Conservation (phyloP, 257 asterid species). For the Linaria vulgaris region DNA sequence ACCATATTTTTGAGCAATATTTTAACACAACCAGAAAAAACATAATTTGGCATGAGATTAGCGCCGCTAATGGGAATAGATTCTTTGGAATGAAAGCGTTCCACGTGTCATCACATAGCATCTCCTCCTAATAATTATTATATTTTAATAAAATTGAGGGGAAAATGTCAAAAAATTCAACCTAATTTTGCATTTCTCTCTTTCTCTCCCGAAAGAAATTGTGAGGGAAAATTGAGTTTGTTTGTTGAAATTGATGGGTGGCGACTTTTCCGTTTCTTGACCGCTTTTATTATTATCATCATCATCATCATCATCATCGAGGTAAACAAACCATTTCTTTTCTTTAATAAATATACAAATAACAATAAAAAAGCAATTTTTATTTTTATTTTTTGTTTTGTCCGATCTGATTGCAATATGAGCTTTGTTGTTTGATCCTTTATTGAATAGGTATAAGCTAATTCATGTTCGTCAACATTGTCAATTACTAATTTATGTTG, state of each 20-base stretch:
- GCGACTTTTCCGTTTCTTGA: conserved; percentile 40
- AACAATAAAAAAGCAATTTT: too few species aligned
- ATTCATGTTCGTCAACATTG: too few species aligned
- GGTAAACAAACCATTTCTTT: too few species aligned
- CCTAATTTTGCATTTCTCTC: conserved; percentile 21
- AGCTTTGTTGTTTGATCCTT: background rate
- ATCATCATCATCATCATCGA: too few species aligned
- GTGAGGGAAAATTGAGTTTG: conserved; percentile 30
- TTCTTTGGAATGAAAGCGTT: conserved; percentile 18
- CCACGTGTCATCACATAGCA: conserved; percentile 13
- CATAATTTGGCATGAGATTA: too few species aligned
- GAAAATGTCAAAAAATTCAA: background rate
- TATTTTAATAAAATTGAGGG: conserved; percentile 15
- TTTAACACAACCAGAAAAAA: too few species aligned
- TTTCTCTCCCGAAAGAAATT: conserved; percentile 18
- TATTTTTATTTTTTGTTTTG: too few species aligned
- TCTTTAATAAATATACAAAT: too few species aligned
- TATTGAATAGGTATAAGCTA: too few species aligned
- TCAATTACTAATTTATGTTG: too few species aligned
- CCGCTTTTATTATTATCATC: too few species aligned
- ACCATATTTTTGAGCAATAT: too few species aligned
- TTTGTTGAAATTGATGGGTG: conserved; percentile 36
- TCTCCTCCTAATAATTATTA: background rate
- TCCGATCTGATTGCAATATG: conserved; percentile 24
- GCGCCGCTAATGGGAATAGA: background rate